Percentiles rank a stretch among this genome's conserved stretches.
These are phyloP conservation scores for Polytrichum formosum DNA, from an alignment of 225 moss, liverwort and hornwort species.

Conservation along the genomic window DNA sequence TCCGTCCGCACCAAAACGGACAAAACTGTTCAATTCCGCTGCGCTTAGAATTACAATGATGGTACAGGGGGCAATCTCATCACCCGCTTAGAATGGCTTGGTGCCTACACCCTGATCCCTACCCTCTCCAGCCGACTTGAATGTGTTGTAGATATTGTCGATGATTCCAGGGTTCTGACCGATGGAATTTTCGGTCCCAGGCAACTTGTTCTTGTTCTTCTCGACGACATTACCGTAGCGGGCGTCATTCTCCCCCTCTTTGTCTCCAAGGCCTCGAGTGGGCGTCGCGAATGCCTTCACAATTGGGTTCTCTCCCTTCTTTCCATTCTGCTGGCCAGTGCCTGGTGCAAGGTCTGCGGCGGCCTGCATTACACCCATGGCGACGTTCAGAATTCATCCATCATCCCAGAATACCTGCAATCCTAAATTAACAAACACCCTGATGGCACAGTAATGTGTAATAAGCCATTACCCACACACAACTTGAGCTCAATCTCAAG, in stretches of 20 bases:
- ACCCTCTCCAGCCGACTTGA: constrained; percentile 50
- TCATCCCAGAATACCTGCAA: no score
- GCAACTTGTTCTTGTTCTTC: constrained; percentile 27
- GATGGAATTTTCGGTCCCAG: constrained; percentile 23
- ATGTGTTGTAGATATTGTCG: constrained; percentile 27
- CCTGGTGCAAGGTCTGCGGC: constrained; percentile 38
- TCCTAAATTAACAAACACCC: no score
- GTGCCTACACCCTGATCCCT: constrained; percentile 33
- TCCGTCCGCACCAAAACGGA: no score
- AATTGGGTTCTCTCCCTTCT: constrained; percentile 44
- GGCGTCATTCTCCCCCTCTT: constrained; percentile 41
- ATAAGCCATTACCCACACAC: no score
- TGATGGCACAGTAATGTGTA: no score
- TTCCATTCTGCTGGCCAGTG: constrained; percentile 35
- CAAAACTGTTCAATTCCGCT: not conserved
- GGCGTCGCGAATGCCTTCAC: constrained; percentile 55
- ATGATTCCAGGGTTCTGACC: constrained; percentile 32
- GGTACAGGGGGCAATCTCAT: not conserved
- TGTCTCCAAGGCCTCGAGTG: constrained; percentile 47
- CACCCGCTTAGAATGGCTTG: constrained; percentile 13
- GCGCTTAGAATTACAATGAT: constrained; percentile 4
- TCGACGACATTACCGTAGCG: constrained; percentile 13
- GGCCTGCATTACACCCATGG: constrained; percentile 24
- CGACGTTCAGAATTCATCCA: not conserved
- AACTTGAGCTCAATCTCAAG: no score